Evolutionary conservation across 2,329 filamentous ascomycete species (phyloP).

Genomic region (Penicillium brasilianum): DNA sequence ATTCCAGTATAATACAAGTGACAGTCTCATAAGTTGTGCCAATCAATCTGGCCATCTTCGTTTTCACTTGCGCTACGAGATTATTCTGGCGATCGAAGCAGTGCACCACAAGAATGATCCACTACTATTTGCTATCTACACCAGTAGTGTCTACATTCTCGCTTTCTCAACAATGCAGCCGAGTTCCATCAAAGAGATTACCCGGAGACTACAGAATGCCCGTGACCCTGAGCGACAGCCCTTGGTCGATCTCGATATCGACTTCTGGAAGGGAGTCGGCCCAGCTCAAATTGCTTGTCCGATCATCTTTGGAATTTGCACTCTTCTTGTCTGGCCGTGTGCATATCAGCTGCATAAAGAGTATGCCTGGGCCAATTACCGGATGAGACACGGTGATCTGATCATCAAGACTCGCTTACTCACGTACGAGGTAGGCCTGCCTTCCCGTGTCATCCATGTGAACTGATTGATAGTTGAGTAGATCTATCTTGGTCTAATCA

Average conservation of each 20-base stretch:
- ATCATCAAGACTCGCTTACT: constrained; percentile 18
- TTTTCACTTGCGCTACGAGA: constrained; percentile 22
- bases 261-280: constrained; percentile 22
- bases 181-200: constrained; percentile 7
- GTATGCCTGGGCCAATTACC: constrained; percentile 29
- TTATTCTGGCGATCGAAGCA: constrained; percentile 22
- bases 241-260: constrained; percentile 16
- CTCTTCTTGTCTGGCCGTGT: constrained; percentile 15
- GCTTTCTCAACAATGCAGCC: constrained; percentile 25
- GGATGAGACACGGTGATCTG: constrained; percentile 21
- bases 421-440: constrained; percentile 20
- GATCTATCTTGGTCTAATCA: constrained; percentile 27
- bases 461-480: constrained; percentile 1
- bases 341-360: constrained; percentile 25
- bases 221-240: constrained; percentile 4
- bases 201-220: constrained; percentile 1
- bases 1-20: constrained; percentile 20
- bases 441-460: not conserved
- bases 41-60: constrained; percentile 16
- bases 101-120: constrained; percentile 28
- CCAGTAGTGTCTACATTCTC: constrained; percentile 19
- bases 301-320: constrained; percentile 22
- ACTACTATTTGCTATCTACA: constrained; percentile 26
- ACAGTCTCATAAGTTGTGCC: constrained; percentile 17
- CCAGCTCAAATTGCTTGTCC: constrained; percentile 18